Evolutionary conservation across 2,329 filamentous ascomycete species (phyloP), one percentile per base, ranked within the genome.

Genomic region (Xylariaceae sp.): DNA sequence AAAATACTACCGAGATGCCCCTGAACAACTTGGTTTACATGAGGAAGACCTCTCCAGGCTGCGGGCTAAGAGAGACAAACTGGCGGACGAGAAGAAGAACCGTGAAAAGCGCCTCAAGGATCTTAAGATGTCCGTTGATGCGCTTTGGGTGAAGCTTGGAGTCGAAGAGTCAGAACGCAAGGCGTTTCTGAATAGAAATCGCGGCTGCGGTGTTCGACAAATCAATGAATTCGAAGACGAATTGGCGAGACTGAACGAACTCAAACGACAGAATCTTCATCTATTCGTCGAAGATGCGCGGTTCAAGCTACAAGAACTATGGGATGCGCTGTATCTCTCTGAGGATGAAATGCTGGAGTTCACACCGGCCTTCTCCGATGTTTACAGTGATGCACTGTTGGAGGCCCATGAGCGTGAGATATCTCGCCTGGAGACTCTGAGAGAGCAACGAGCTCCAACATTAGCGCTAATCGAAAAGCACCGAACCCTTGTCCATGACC

Each of bases 271-370:
- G 70, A 97, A 99, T 66, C 80, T 99, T 58, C 92, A 97, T 69
- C 75, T 97, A 4, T 99, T 99, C 66, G 91, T 99, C 9, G 94
- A 97, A 70, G 94, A 99, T 75, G 88, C 93, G 16, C 84, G 95
- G 33, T 89, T 86, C 74, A 91, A 90, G 69, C 81, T 99, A 9
- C 93, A 97, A 72, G 92, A 95, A 67, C 83, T 99, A 0, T 99
- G 95, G 94, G 94, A 99, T 69, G 81, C 85, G 0, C 77, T 99
- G 1, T 97, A 94, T 76, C 92, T 95, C 68, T 96, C 91, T 0
- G 94, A 99, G 70, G 94, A 99, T 67, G 94, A 99, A 75, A 97
- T 97, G 92, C 84, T 97, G 51, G 92, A 97, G 63, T 99, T 99
- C 64, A 94, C 92, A 0, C 94, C 95, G 0, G 94, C 92, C 35